Base-by-base conservation (phyloP, 371 early-diverging fungal genomes). In the Scutellospora calospora region DNA sequence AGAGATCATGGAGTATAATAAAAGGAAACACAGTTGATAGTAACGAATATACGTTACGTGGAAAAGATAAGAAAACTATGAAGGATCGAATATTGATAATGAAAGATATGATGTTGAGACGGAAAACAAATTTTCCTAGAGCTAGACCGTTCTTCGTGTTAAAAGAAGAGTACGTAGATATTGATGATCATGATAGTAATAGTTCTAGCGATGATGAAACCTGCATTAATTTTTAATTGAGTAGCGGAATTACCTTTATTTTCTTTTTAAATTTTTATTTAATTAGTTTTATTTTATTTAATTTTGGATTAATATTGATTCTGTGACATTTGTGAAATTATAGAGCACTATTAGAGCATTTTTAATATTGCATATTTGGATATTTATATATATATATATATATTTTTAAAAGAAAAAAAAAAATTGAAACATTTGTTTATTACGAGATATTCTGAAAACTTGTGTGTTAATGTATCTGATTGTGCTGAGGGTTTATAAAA, bases 121-220 rank as follows among this genome's bases (percentile, higher is more conserved):
- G 49, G 18, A 38, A 51, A 66, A 35, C 18, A 2, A 78, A 65
- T 8, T 25, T 72, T 31, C 63, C n/a, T 33, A 62, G 14, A 49
- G 51, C 65, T 22, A 62, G 66, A 52, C 78, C 78, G 9, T 78
- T 78, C 33, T 78, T 78, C 51, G 35, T 78, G 27, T 51, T 78
- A 65, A 45, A 52, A 3, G 77, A 76, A 27, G 66, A 51, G 31
- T 35, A 20, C 8, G 59, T 31, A 35, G 59, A 38, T 33, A 49
- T 38, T 51, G 76, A 76, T 45, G 27, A 22, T 6, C 25, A 60
- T 20, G 22, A 78, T 65, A 52, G 52, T 78, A 77, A 78, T 49
- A 65, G 66, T 62, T 65, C 65, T 3, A 77, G 78, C 49, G 78
- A 77, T 31, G 78, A 77, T 14, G 78, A 77, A 33, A 51, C 31